Evolutionary conservation across 495 filamentous ascomycete genomes (phyloP).

Genomic region (Aspergillus saccharolyticus): DNA sequence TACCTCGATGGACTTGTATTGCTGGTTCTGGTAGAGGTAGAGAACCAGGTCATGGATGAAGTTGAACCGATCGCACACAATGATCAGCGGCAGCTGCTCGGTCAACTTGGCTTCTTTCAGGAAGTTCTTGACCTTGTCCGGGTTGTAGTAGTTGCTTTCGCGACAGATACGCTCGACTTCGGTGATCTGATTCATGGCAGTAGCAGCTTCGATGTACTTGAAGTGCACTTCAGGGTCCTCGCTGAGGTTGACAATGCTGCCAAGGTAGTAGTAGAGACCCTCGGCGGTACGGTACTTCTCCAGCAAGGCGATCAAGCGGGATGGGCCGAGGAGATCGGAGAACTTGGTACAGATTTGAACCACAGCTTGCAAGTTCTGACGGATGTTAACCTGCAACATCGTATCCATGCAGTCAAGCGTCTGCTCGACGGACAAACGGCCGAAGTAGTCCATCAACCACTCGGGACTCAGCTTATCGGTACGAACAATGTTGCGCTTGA

Average conservation of each 20-base stretch:
- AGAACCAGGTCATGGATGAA: constrained; percentile 96
- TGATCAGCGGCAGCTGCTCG: constrained; percentile 93
- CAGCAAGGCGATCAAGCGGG: constrained; percentile 82
- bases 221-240: constrained; percentile 95
- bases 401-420: constrained; percentile 90
- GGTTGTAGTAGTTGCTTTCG: constrained; percentile 90
- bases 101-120: constrained; percentile 90
- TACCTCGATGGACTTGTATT: constrained; percentile 98
- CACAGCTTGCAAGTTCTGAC: constrained; percentile 90
- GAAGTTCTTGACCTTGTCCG: constrained; percentile 99
- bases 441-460: constrained; percentile 90
- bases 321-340: constrained; percentile 91
- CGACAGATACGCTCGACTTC: constrained; percentile 97
- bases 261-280: constrained; percentile 96
- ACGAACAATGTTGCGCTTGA: constrained; percentile 83
- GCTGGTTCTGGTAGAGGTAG: constrained; percentile 98
- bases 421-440: constrained; percentile 88
- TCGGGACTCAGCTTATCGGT: constrained; percentile 80
- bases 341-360: constrained; percentile 96
- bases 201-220: constrained; percentile 99
- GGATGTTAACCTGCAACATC: constrained; percentile 94
- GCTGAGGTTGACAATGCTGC: constrained; percentile 94
- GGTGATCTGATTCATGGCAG: constrained; percentile 80
- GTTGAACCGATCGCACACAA: constrained; percentile 98
- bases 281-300: constrained; percentile 97